Base-by-base conservation (phyloP, 2,329 filamentous ascomycete genomes). In the Sphaerulina populicola region DNA sequence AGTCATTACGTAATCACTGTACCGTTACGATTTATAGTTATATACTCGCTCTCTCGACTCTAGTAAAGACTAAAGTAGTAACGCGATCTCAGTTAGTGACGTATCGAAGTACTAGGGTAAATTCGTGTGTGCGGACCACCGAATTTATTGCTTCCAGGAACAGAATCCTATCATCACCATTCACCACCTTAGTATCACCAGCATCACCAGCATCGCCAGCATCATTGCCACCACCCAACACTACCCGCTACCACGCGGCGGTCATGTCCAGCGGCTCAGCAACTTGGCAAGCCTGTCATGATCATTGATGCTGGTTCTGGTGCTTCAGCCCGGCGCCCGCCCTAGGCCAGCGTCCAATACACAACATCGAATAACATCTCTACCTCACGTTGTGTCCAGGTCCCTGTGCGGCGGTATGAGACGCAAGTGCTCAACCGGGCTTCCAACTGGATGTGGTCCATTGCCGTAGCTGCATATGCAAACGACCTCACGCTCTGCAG, bases 121-220 rank as follows among this genome's bases (percentile, higher is more conserved):
- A n/a, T n/a, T n/a, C n/a, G n/a, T n/a, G n/a, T n/a, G n/a, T n/a
- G n/a, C n/a, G n/a, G n/a, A n/a, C n/a, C n/a, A n/a, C n/a, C n/a
- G n/a, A 6, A 27, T 6, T 27, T 27, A 23, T 23, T 41, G 31
- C 31, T 11, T 21, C 44, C 44, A 40, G 44, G 44, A 40, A 47
- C 35, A 39, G 44, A 30, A 47, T 47, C 44, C 36, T 40, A 10
- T 40, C 44, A n/a, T 11, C 44, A 9, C 12, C 23, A n/a, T n/a
- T n/a, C n/a, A 47, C 21, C 21, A 23, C 21, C 21, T 6, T 6
- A 18, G 18, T 18, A 18, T 18, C 18, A 18, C 18, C 18, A 18
- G 18, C 18, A 18, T 18, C 18, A 18, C 18, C 18, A 18, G 18
- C 18, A 3, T 18, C 18, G 18, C 18, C 18, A 18, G 18, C 18